Evolutionary conservation across 2,329 filamentous ascomycete species (phyloP).

Genomic region (Eutypella sp.): DNA sequence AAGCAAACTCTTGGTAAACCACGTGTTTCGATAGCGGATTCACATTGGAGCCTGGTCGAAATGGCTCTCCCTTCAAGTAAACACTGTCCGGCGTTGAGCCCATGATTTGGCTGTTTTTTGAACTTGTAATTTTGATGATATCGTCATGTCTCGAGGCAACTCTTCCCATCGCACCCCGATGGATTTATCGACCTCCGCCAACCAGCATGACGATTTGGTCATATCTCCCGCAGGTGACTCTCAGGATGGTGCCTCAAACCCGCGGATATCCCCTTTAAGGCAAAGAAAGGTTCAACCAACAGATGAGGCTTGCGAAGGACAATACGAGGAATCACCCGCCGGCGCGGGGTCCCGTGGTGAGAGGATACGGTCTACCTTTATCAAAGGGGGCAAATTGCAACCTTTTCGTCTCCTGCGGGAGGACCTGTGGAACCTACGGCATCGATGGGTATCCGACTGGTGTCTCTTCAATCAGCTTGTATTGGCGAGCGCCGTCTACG

Average conservation of each 20-base stretch:
- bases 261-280: no score
- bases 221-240: background rate
- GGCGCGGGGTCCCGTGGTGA: background rate
- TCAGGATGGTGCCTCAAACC: background rate
- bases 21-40: no score
- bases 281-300: background rate
- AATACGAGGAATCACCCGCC: background rate
- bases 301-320: background rate
- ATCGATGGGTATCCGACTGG: slow-evolving; percentile 50
- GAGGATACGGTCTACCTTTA: slow-evolving; percentile 19
- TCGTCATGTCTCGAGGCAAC: background rate
- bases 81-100: no score
- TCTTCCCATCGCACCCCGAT: background rate
- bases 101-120: background rate
- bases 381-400: slow-evolving; percentile 37
- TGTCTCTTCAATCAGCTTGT: slow-evolving; percentile 58
- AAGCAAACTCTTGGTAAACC: no score
- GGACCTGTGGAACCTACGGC: slow-evolving; percentile 41
- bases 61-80: no score
- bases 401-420: slow-evolving; percentile 50
- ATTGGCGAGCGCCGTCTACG: slow-evolving; percentile 58
- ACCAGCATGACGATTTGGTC: background rate
- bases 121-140: background rate
- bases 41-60: no score
- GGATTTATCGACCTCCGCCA: background rate